Conservation (phyloP, 805 yeast species). For the Wickerhamomyces mucosus region DNA sequence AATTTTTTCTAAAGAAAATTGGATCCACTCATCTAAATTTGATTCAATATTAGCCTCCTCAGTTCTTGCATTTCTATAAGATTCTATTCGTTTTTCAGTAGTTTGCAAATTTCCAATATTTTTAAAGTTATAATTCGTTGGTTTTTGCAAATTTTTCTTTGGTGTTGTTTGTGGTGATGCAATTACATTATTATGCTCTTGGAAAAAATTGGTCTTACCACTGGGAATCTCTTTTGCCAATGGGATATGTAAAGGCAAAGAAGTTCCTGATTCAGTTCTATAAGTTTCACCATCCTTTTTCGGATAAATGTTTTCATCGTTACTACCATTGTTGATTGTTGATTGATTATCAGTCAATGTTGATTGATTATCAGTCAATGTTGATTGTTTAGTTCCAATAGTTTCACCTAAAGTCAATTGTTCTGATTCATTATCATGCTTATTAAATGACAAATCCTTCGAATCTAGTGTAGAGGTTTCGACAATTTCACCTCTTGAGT, state of each 20-base stretch:
- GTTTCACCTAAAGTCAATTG: too few species aligned
- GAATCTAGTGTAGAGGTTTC: slow-evolving; percentile 13
- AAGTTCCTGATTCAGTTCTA: slow-evolving; percentile 15
- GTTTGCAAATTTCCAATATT: slow-evolving; percentile 30
- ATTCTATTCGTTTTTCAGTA: slow-evolving; percentile 31
- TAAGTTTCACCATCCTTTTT: slow-evolving; percentile 12
- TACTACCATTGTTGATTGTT: slow-evolving; percentile 6
- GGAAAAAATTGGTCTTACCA: slow-evolving; percentile 8
- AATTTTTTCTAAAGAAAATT: slow-evolving; percentile 23
- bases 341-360: slow-evolving; percentile 4
- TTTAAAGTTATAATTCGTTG: slow-evolving; percentile 27
- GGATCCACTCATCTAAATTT: slow-evolving; percentile 51
- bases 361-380: too few species aligned
- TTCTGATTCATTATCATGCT: too few species aligned
- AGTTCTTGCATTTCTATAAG: slow-evolving; percentile 32
- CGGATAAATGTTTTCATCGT: neutral
- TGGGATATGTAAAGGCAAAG: slow-evolving; percentile 18
- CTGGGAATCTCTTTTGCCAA: slow-evolving; percentile 4
- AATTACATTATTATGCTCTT: too few species aligned
- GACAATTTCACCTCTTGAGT: slow-evolving; percentile 19
- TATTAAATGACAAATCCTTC: neutral
- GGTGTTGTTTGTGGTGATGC: neutral
- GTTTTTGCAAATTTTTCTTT: slow-evolving; percentile 2
- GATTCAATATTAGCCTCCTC: slow-evolving; percentile 38
- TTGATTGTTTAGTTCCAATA: too few species aligned